Evolutionary conservation across 371 early-diverging fungal genomes (phyloP), one percentile per base, ranked within the genome.

Genomic region (Lichtheimia ramosa): DNA sequence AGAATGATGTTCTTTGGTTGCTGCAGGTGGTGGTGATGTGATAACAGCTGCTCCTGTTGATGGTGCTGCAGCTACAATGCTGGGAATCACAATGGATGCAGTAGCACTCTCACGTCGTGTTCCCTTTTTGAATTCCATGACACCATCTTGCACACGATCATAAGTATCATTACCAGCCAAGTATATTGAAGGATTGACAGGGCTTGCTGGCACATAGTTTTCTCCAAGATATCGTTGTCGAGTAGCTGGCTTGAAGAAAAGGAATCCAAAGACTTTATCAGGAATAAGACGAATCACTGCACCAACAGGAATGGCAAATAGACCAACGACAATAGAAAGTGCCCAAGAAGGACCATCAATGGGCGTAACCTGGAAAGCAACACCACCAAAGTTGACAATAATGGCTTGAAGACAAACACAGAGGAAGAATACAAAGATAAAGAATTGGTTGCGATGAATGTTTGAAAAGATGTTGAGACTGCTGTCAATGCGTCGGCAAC

Each of bases 221-320:
- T 34, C 58, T 14, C 67, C 61, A 15, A 71, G 53, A 20, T 71
- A 71, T 3, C 64, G 65, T 39, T 50, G 53, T n/a, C 71, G 68
- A 13, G 68, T 57, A 12, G 24, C 54, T 4, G 68, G 68, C 40
- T 68, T 57, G 21, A 51, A 60, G 54, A 71, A 59, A 14, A 71
- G 49, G 28, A 67, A 56, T 2, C 48, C 53, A 41, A 81, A 75
- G 27, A 67, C 25, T 20, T 52, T 21, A 25, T 81, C 83, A 10
- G 89, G 87, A 3, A 85, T 70, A 21, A 88, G 66, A 12, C 92
- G 86, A 55, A 91, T 64, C 25, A 90, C 34, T 2, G 81, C 77
- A 61, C 90, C 93, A 43, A 88, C 62, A 7, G 89, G 89, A 5
- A 93, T 50, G 0, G 88, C 79, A 12, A 88, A 59, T 49, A 82